phyloP scores from a whole-genome alignment of 1,284 basidiomycete species.

The Meira nashicola region DNA sequence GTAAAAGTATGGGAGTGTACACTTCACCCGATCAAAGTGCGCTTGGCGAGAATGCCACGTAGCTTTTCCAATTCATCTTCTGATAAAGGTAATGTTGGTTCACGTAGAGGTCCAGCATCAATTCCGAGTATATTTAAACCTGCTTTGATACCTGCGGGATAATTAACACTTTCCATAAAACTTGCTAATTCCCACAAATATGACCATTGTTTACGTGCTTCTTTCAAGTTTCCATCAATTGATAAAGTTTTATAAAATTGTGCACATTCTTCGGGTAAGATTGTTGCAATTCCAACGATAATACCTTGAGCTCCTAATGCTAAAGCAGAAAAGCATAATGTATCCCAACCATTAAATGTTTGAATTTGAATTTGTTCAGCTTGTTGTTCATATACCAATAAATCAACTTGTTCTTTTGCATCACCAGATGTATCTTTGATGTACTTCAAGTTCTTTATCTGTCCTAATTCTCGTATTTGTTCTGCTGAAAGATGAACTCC shows the following conservation, averaged over 20 bases:
- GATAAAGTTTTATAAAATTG: background rate
- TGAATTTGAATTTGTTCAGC: background rate
- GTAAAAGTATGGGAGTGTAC: too few relatives aligned
- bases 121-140: background rate
- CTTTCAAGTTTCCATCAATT: background rate
- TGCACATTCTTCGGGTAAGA: background rate
- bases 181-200: background rate
- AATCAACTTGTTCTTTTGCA: slow-evolving; percentile 1
- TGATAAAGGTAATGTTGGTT: slow-evolving; percentile 3
- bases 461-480: slow-evolving; percentile 3
- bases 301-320: slow-evolving; percentile 6
- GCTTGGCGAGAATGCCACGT: too few relatives aligned
- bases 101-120: background rate
- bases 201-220: slow-evolving; percentile 1
- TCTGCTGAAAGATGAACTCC: slow-evolving; percentile 7
- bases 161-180: slow-evolving; percentile 7
- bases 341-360: slow-evolving; percentile 9
- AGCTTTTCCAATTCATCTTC: background rate
- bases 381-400: background rate
- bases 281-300: background rate
- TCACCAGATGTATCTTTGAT: slow-evolving; percentile 11
- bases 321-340: slow-evolving; percentile 3
- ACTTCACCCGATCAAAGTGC: too few relatives aligned
- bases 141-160: slow-evolving; percentile 8
- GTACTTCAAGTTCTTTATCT: background rate